Conservation (phyloP, 257 asterid species). For the Fraxinus pennsylvanica region DNA sequence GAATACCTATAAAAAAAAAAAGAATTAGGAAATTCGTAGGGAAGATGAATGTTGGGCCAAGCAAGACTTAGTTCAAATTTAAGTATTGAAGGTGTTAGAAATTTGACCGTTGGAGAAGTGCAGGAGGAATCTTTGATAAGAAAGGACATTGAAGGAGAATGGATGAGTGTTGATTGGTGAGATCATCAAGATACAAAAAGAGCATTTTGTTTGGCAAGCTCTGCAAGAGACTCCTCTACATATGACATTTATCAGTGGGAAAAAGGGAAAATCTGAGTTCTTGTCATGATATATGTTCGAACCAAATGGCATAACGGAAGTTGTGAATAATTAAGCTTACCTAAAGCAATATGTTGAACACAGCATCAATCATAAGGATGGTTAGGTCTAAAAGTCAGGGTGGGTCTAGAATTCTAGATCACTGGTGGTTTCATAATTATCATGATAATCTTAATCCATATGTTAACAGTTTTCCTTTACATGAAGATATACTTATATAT, state of each 20-base stretch:
- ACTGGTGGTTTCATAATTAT: not conserved
- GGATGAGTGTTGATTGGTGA: not conserved
- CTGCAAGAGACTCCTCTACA: not conserved
- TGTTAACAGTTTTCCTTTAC: not conserved
- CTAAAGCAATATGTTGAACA: not conserved
- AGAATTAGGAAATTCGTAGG: not conserved
- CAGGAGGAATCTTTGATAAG: not conserved
- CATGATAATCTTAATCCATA: not conserved
- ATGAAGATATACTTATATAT: not conserved
- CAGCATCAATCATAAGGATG: not conserved
- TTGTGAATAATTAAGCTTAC: not conserved
- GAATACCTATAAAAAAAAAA: too few species aligned
- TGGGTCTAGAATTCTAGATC: not conserved
- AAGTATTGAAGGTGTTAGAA: not conserved
- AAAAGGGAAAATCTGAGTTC: not conserved
- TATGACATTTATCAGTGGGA: not conserved
- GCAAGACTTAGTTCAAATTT: not conserved
- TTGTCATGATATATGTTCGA: not conserved
- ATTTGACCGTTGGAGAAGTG: not conserved
- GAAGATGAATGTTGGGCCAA: not conserved
- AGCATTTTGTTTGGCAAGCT: not conserved
- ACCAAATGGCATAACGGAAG: not conserved
- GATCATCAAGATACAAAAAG: not conserved
- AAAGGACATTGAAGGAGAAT: not conserved
- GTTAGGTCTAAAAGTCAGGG: not conserved